Evolutionary conservation across 2,329 filamentous ascomycete species (phyloP), one percentile per base, ranked within the genome.

Genomic region (Apiospora saccharicola): DNA sequence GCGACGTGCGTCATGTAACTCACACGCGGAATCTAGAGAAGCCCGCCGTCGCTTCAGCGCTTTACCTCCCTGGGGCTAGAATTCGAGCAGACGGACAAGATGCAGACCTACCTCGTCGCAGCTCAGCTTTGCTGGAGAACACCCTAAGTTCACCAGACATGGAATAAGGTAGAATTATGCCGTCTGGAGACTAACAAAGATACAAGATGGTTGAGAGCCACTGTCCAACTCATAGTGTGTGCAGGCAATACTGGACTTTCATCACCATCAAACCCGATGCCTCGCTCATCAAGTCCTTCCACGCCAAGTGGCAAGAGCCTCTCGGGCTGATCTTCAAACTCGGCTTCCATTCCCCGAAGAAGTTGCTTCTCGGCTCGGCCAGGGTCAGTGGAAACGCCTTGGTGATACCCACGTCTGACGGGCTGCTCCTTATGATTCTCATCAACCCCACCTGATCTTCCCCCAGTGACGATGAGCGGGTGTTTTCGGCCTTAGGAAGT

Each of bases 311-410:
- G 76, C 64, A 77, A 64, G 73, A 73, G 7, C 74, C 74, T 4
- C 72, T 76, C 2, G 46, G 26, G 4, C 67, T 24, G 14, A 71
- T 75, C 19, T 78, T 77, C 61, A 72, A 75, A 0, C 75, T 77
- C 41, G 72, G 75, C 44, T 75, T 77, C 46, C 73, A 78, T 13
- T 74, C 75, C 0, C 37, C 75, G 24, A 75, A 75, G 2, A 75
- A 71, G 22, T 61, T 71, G 16, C 61, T 76, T 14, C 71, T 78
- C 30, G 72, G 69, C 30, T 77, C 73, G 2, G 67, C 44, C 24
- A 75, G 71, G 46, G 75, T 73, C 6, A 75, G 77, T 10, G 73
- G 75, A 1, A 77, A 77, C 61, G 73, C 75, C 6, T 74, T 75
- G 71, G 57, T 73, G 16, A 76, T 77, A 37, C 67, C 72, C 19